Conservation (phyloP, 2,329 filamentous ascomycete species). For the Paecilomyces formosus region DNA sequence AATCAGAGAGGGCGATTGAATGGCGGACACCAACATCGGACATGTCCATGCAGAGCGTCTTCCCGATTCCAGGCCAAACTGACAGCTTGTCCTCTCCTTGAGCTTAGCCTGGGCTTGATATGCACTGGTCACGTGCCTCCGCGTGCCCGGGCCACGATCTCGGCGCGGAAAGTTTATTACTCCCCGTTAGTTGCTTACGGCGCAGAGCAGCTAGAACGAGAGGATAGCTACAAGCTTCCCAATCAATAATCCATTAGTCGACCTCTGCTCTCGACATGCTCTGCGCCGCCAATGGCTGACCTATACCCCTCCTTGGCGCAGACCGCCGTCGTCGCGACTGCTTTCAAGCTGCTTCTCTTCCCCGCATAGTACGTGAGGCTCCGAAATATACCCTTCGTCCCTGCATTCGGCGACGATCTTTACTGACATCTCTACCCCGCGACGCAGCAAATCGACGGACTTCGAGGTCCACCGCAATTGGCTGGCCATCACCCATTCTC, state of each 20-base stretch:
- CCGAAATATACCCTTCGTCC: not conserved
- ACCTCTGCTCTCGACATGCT: conserved; percentile 14
- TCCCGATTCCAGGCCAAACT: conserved; percentile 1
- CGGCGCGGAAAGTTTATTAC: not conserved
- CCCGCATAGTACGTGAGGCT: conserved; percentile 72
- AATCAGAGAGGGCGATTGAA: conserved; percentile 33
- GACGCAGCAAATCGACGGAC: conserved; percentile 84
- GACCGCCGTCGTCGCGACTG: conserved; percentile 76
- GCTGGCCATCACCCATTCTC: conserved; percentile 88
- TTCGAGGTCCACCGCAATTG: conserved; percentile 99
- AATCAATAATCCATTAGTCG: not conserved
- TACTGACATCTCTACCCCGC: conserved; percentile 6
- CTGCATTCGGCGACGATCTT: conserved; percentile 1
- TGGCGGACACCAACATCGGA: conserved; percentile 39
- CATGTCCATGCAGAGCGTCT: conserved; percentile 27
- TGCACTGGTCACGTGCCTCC: conserved; percentile 1
- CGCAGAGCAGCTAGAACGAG: not conserved
- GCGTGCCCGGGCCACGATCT: not conserved
- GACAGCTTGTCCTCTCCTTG: conserved; percentile 14
- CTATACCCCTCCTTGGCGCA: conserved; percentile 81
- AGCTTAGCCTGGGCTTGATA: not conserved
- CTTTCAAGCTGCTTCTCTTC: conserved; percentile 86
- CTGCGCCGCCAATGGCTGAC: conserved; percentile 57
- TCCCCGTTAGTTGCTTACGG: too few species aligned
- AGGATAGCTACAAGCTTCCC: too few species aligned